Conservation (phyloP, 768 basidiomycete species). For the Mycena pura region DNA sequence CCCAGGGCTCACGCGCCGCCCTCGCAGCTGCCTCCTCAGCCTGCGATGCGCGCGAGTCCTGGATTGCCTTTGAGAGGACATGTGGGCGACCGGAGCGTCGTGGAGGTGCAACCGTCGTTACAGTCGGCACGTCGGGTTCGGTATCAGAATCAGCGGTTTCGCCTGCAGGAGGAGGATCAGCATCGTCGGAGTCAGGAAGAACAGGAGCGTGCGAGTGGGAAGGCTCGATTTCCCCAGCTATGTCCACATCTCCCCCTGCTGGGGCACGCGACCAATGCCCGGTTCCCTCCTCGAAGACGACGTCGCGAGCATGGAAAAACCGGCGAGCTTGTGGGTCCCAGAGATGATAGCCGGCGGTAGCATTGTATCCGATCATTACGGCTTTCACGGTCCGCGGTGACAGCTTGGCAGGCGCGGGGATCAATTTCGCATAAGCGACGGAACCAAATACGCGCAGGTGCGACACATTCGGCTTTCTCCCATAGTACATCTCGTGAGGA, state of each 20-base stretch:
- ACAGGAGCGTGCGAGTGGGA: too few species aligned
- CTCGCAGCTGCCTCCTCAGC: too few species aligned
- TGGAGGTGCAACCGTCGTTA: too few species aligned
- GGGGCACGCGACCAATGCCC: constrained; percentile 12
- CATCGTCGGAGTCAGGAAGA: too few species aligned
- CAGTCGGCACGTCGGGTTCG: too few species aligned
- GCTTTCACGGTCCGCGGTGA: constrained; percentile 23
- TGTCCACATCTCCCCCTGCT: not conserved
- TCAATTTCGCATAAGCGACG: constrained; percentile 35
- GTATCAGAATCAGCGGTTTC: too few species aligned
- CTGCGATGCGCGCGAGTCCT: too few species aligned
- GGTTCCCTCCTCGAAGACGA: constrained; percentile 34
- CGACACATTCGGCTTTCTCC: constrained; percentile 32
- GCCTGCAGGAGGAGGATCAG: too few species aligned
- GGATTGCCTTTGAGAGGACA: too few species aligned
- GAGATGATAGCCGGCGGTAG: constrained; percentile 28
- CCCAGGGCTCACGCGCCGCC: too few species aligned
- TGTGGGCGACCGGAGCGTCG: too few species aligned
- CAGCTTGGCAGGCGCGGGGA: constrained; percentile 18
- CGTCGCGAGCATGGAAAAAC: constrained; percentile 26
- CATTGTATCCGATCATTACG: constrained; percentile 32
- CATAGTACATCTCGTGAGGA: constrained; percentile 28
- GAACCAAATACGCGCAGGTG: constrained; percentile 41
- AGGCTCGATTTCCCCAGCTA: not conserved
- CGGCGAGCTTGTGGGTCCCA: constrained; percentile 14